Evolutionary conservation across 192 early-diverging fungal species (phyloP).

Genomic region (Endogone sp.): DNA sequence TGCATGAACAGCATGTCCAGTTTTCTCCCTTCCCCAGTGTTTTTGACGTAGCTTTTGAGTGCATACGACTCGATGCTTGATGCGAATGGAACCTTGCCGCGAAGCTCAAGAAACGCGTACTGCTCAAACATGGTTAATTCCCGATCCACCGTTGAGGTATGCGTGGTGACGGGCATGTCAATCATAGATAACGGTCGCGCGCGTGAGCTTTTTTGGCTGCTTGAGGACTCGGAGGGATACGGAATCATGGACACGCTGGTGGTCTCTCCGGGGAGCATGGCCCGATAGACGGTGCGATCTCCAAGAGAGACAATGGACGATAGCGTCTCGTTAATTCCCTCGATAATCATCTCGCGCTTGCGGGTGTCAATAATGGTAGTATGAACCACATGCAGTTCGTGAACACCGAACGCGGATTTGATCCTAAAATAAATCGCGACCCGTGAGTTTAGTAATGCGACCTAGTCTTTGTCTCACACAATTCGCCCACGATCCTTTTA

Average conservation of each 20-base stretch:
- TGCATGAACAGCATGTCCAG: constrained; percentile 9
- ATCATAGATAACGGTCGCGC: no score
- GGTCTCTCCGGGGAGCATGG: background rate
- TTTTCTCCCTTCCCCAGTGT: constrained; percentile 4
- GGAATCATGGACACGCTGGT: no score
- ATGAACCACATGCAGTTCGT: constrained; percentile 8
- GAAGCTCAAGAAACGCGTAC: constrained; percentile 10
- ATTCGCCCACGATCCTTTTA: no score
- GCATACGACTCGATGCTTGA: constrained; percentile 5
- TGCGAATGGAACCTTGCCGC: constrained; percentile 7
- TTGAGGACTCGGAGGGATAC: no score
- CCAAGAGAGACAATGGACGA: constrained; percentile 3
- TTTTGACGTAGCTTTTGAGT: constrained; percentile 9
- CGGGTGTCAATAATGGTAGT: constrained; percentile 9
- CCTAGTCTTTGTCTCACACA: no score
- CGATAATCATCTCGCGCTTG: background rate
- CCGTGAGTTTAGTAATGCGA: no score
- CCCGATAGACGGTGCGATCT: constrained; percentile 8
- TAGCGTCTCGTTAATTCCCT: constrained; percentile 4
- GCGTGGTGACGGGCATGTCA: background rate
- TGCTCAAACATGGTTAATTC: constrained; percentile 8
- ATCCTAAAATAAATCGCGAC: no score
- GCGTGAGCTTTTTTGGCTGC: no score
- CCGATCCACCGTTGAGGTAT: background rate
- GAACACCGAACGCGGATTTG: constrained; percentile 5